A percentile compares a stretch with the other conserved stretches of the same genome.
Conservation (phyloP, 2,329 filamentous ascomycete genomes). For the Fusarium tjaetaba region DNA sequence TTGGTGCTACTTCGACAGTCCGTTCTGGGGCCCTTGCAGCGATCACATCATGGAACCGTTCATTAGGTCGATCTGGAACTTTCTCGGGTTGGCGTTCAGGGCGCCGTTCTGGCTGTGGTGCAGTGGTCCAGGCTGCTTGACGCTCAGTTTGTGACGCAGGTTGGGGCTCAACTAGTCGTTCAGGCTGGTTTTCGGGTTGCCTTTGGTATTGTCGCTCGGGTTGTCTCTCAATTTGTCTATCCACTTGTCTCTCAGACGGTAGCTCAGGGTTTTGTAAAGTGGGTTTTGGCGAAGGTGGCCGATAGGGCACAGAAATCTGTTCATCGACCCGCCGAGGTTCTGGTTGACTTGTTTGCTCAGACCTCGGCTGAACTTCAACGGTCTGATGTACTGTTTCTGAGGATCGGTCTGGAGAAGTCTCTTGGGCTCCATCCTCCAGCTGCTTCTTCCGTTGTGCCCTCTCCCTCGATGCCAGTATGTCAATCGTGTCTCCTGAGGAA, state of each 20-base stretch:
- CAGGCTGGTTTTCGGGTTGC: neutral
- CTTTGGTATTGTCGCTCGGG: neutral
- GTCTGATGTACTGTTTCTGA: constrained; percentile 14
- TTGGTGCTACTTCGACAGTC: constrained; percentile 3
- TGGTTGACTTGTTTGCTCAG: neutral
- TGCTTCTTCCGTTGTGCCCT: constrained; percentile 27
- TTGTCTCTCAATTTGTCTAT: neutral
- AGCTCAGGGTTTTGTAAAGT: neutral
- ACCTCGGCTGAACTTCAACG: constrained; percentile 16
- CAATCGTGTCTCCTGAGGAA: constrained; percentile 41
- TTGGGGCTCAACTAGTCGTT: neutral
- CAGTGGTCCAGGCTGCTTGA: neutral
- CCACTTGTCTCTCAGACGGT: neutral
- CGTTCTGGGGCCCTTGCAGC: constrained; percentile 5
- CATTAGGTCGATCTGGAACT: neutral
- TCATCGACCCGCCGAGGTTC: neutral
- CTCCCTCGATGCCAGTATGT: constrained; percentile 27
- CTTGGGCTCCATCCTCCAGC: neutral
- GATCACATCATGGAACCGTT: constrained; percentile 8
- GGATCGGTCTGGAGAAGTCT: neutral
- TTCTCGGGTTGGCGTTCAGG: constrained; percentile 1
- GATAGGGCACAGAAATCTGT: constrained; percentile 13
- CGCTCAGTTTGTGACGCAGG: neutral
- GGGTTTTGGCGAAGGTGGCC: constrained; percentile 11
- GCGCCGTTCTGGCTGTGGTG: neutral